Base-by-base conservation (phyloP, 2,329 filamentous ascomycete species). In the Elsinoe ampelina region DNA sequence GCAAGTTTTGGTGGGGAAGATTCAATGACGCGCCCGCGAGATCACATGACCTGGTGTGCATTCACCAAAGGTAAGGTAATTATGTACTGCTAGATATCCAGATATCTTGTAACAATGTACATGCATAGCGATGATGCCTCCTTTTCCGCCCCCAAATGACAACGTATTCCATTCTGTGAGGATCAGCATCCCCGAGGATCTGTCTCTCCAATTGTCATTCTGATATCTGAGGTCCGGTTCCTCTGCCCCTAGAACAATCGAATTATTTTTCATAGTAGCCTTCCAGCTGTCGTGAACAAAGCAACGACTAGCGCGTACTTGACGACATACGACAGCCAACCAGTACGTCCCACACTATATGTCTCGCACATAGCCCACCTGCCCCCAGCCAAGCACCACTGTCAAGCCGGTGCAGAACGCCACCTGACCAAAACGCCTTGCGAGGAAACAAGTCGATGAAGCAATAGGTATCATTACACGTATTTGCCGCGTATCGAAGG, bases 151-250 rank as follows among this genome's bases (percentile, higher is more conserved):
- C 34, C 45, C 26, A 30, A n/a, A 8, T 10, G 10, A 26, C 19
- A 30, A 15, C 15, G 22, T 22, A 13, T 45, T 45, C 8, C 41
- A 26, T n/a, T 35, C 30, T 50, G 26, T 50, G 32, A 35, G 32
- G 45, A 50, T 39, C 48, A 52, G 34, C 34, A 35, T 52, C 48
- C 19, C 48, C 19, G 19, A 22, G 17, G 48, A 52, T 34, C 48
- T 52, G 48, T 52, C 48, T 52, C 48, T 45, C 41, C 41, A 30
- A 45, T 20, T 39, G 32, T 52, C 48, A 39, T 39, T 52, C 48
- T 39, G 32, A 15, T n/a, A 15, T 38, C 15, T 34, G 48, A 52
- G 48, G 48, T 52, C 48, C 48, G 48, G 48, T 38, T 52, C 48
- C 48, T 52, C 48, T 52, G 48, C 32, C 48, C 48, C 48, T 52